Conservation (phyloP, 2,329 filamentous ascomycete genomes). For the Pseudogymnoascus sp. region DNA sequence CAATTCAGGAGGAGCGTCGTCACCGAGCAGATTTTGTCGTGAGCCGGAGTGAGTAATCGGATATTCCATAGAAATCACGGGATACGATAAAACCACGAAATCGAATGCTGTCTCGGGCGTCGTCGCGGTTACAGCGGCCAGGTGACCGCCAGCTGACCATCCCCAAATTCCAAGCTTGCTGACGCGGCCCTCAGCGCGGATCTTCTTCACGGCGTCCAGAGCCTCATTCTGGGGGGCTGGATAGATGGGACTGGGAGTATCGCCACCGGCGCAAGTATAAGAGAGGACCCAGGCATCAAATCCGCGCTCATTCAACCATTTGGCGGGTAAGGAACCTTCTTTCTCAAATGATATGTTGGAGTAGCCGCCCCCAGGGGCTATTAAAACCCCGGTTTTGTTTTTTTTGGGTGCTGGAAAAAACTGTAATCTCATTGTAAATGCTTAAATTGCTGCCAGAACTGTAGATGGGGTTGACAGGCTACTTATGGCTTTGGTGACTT, state of each 20-base stretch:
- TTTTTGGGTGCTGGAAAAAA: background rate
- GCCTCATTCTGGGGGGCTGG: constrained; percentile 19
- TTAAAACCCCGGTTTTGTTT: constrained; percentile 17
- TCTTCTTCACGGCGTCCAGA: constrained; percentile 16
- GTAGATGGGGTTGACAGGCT: constrained; percentile 3
- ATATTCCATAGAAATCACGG: constrained; percentile 21
- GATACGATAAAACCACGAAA: constrained; percentile 25
- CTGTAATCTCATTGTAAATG: background rate
- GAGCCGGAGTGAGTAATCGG: constrained; percentile 17
- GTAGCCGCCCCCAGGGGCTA: constrained; percentile 24
- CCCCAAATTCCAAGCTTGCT: constrained; percentile 23
- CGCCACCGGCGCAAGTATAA: constrained; percentile 17
- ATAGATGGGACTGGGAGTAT: constrained; percentile 15
- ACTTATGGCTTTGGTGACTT: background rate
- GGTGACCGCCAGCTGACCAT: constrained; percentile 23
- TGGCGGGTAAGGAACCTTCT: constrained; percentile 18
- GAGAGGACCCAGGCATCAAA: constrained; percentile 23
- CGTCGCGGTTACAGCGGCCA: constrained; percentile 20
- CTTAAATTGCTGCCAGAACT: background rate
- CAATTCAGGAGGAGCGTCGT: constrained; percentile 20
- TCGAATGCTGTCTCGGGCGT: constrained; percentile 18
- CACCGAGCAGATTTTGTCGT: constrained; percentile 20
- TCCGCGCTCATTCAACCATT: constrained; percentile 21
- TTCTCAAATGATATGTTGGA: constrained; percentile 17
- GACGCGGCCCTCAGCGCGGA: constrained; percentile 16